phyloP scores from a whole-genome alignment of 495 filamentous ascomycete genomes.

The Xylona heveae region DNA sequence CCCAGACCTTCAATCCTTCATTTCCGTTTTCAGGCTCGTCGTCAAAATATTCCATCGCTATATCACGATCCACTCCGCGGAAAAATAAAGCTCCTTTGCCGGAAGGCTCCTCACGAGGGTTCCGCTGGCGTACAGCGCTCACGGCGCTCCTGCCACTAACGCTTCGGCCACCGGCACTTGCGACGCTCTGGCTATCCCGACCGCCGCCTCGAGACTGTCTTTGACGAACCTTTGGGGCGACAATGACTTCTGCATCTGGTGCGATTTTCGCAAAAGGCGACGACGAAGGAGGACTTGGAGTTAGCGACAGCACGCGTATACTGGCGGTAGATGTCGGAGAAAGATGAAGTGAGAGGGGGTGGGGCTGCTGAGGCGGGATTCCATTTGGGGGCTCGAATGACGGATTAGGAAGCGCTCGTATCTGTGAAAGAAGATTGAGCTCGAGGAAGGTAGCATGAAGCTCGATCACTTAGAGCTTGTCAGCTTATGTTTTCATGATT shows the following conservation, averaged over 20 bases:
- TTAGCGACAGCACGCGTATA: conserved; percentile 61
- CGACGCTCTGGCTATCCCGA: conserved; percentile 47
- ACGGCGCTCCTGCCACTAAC: conserved; percentile 44
- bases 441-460: conserved; percentile 88
- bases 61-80: conserved; percentile 46
- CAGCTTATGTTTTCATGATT: background rate
- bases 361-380: conserved; percentile 26
- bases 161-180: conserved; percentile 47
- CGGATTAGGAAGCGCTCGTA: conserved; percentile 80
- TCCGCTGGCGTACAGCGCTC: conserved; percentile 43
- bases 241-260: conserved; percentile 86
- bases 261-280: conserved; percentile 78
- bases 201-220: conserved; percentile 29
- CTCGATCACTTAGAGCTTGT: conserved; percentile 50
- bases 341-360: conserved; percentile 79
- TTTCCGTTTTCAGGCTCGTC: conserved; percentile 27
- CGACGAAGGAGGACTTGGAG: conserved; percentile 42
- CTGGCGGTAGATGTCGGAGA: conserved; percentile 91
- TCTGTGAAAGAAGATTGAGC: conserved; percentile 79
- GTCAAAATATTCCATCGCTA: conserved; percentile 56
- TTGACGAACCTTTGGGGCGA: conserved; percentile 71
- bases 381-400: conserved; percentile 28
- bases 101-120: conserved; percentile 29
- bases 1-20: conserved; percentile 58
- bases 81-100: conserved; percentile 47